Percentiles rank a stretch among this genome's conserved stretches.
These are phyloP conservation scores for Exophiala lecanii-corni DNA, from an alignment of 2,329 filamentous ascomycete species.

Conservation along the genomic window DNA sequence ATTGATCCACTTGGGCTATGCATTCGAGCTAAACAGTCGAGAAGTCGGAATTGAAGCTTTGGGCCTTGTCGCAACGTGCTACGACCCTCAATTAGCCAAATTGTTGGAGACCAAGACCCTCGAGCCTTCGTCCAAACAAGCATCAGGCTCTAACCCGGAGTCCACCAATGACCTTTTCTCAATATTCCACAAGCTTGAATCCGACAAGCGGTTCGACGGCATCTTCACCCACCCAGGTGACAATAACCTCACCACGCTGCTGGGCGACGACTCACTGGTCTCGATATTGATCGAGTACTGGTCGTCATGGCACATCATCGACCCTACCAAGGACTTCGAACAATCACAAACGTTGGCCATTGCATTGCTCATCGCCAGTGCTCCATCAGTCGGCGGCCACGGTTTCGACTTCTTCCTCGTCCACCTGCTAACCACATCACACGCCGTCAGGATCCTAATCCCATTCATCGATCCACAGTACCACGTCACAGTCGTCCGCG, in stretches of 20 bases:
- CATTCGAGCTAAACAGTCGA: slow-evolving; percentile 78
- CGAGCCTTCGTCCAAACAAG: background rate
- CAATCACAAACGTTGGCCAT: slow-evolving; percentile 59
- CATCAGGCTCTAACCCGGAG: slow-evolving; percentile 52
- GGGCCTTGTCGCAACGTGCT: slow-evolving; percentile 59
- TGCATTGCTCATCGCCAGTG: slow-evolving; percentile 38
- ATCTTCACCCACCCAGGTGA: slow-evolving; percentile 57
- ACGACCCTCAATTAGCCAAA: slow-evolving; percentile 62
- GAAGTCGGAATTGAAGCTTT: slow-evolving; percentile 88
- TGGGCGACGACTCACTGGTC: slow-evolving; percentile 63
- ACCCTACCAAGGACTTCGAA: slow-evolving; percentile 70
- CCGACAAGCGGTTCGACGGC: slow-evolving; percentile 65
- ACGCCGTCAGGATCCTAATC: slow-evolving; percentile 81
- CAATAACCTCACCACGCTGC: slow-evolving; percentile 63
- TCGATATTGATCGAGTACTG: slow-evolving; percentile 71
- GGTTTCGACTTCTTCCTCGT: slow-evolving; percentile 79
- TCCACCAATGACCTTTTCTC: slow-evolving; percentile 61
- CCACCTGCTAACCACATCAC: slow-evolving; percentile 77
- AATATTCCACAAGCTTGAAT: slow-evolving; percentile 64
- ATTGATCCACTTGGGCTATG: slow-evolving; percentile 92
- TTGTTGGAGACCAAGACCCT: slow-evolving; percentile 10
- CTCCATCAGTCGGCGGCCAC: slow-evolving; percentile 31
- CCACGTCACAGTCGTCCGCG: slow-evolving; percentile 68
- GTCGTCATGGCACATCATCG: slow-evolving; percentile 74
- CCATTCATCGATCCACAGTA: slow-evolving; percentile 68